These are phyloP conservation scores for Larix kaempferi DNA, from an alignment of 75 land plant genomes.

Conservation along the genomic window DNA sequence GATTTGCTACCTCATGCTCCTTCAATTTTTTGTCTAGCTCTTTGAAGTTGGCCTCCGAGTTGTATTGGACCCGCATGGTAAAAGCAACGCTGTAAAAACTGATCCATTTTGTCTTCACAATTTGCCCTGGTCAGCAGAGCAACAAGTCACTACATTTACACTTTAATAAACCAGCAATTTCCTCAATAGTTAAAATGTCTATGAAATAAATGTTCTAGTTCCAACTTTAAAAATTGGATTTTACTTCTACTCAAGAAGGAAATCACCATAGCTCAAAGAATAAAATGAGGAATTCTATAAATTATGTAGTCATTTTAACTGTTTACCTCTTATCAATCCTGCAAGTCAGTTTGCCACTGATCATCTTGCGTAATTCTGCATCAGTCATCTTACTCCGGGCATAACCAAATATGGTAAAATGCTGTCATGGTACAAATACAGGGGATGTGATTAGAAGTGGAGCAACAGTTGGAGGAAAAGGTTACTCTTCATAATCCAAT, in stretches of 20 bases:
- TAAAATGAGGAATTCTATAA: neutral
- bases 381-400: conserved; percentile 92
- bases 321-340: conserved; percentile 84
- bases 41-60: conserved; percentile 67
- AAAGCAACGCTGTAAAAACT: conserved; percentile 84
- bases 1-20: conserved; percentile 74
- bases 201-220: conserved; percentile 2
- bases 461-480: too few species aligned
- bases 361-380: conserved; percentile 79
- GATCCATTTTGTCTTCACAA: conserved; percentile 84
- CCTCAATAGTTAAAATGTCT: neutral
- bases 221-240: neutral
- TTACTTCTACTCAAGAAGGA: neutral
- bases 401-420: conserved; percentile 85
- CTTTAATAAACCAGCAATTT: neutral
- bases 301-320: neutral
- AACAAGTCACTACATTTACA: conserved; percentile 1
- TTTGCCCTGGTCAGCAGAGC: conserved; percentile 49
- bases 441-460: neutral
- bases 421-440: conserved; percentile 30
- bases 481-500: too few species aligned
- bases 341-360: conserved; percentile 83
- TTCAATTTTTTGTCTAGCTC: conserved; percentile 70
- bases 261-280: neutral
- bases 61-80: conserved; percentile 95